Percentiles rank a stretch among this genome's conserved stretches.
Evolutionary conservation across 352 stramenopile genomes (phyloP).

Genomic region (Phytophthora brassicae): DNA sequence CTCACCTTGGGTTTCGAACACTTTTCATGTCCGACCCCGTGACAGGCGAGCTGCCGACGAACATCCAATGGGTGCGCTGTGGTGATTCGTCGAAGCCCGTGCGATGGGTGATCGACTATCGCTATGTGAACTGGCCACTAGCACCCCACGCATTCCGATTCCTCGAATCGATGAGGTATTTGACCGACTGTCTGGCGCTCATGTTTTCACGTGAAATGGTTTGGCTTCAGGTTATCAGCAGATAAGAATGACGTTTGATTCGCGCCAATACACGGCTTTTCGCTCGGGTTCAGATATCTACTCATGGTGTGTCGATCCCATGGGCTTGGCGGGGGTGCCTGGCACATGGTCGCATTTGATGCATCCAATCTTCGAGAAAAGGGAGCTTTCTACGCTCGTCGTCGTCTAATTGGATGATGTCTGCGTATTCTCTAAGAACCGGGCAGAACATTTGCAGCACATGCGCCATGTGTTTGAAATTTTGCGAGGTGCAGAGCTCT

Average conservation of each 20-base stretch:
- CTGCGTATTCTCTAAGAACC: too few relatives aligned
- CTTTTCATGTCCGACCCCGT: neutral
- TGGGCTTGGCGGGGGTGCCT: slow-evolving; percentile 34
- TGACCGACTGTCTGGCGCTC: slow-evolving; percentile 3
- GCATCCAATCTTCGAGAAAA: too few relatives aligned
- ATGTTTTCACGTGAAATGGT: slow-evolving; percentile 25
- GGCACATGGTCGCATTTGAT: too few relatives aligned
- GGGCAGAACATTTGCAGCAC: too few relatives aligned
- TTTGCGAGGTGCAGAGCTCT: too few relatives aligned
- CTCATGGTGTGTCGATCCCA: slow-evolving; percentile 38
- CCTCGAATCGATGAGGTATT: slow-evolving; percentile 18
- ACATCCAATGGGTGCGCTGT: neutral
- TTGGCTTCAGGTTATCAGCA: slow-evolving; percentile 35
- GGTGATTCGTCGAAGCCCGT: neutral
- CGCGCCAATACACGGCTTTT: slow-evolving; percentile 34
- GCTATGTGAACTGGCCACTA: slow-evolving; percentile 8
- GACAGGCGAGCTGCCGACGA: neutral
- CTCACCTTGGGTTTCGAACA: neutral
- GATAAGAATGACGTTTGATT: slow-evolving; percentile 19
- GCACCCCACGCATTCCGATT: too few relatives aligned
- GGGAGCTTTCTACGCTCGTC: too few relatives aligned
- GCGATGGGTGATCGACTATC: neutral
- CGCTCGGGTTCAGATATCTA: slow-evolving; percentile 34
- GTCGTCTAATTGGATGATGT: too few relatives aligned
- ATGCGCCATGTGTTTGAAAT: too few relatives aligned